Conservation (phyloP, 2,329 filamentous ascomycete genomes). For the Ophiostoma piceae region DNA sequence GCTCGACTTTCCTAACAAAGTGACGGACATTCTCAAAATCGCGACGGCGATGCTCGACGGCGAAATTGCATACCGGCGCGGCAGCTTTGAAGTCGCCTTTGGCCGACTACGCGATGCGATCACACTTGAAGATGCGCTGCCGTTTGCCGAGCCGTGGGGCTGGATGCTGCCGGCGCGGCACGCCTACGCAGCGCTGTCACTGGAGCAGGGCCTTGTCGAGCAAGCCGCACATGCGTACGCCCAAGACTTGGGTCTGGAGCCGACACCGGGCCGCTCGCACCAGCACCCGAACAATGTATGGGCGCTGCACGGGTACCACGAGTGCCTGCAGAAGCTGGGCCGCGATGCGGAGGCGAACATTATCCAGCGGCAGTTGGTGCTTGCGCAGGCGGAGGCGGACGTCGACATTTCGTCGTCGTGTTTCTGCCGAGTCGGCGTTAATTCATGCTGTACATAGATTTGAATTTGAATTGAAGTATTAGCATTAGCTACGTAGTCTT, state of each 20-base stretch:
- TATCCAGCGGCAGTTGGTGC: conserved; percentile 13
- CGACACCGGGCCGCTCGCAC: conserved; percentile 38
- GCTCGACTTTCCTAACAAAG: conserved; percentile 27
- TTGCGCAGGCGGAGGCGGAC: conserved; percentile 29
- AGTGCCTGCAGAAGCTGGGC: conserved; percentile 48
- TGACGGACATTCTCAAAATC: conserved; percentile 28
- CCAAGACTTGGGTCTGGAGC: conserved; percentile 41
- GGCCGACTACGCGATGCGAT: conserved; percentile 44
- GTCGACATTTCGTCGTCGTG: conserved; percentile 36
- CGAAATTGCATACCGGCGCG: conserved; percentile 54
- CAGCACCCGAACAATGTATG: conserved; percentile 52
- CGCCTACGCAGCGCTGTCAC: conserved; percentile 50
- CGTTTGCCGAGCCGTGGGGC: conserved; percentile 54
- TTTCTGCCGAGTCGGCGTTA: conserved; percentile 31
- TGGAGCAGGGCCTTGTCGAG: conserved; percentile 48
- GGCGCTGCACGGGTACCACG: conserved; percentile 55
- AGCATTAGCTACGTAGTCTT: background rate
- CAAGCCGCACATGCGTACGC: conserved; percentile 41
- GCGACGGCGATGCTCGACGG: conserved; percentile 52
- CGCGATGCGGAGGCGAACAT: conserved; percentile 19
- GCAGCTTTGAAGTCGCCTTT: conserved; percentile 47
- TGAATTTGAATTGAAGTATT: too few species aligned
- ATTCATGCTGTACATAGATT: conserved; percentile 14
- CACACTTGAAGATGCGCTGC: conserved; percentile 46
- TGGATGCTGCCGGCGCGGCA: conserved; percentile 57